These are phyloP conservation scores for Schwanniomyces polymorphus DNA, from an alignment of 805 yeast species.

Conservation along the genomic window DNA sequence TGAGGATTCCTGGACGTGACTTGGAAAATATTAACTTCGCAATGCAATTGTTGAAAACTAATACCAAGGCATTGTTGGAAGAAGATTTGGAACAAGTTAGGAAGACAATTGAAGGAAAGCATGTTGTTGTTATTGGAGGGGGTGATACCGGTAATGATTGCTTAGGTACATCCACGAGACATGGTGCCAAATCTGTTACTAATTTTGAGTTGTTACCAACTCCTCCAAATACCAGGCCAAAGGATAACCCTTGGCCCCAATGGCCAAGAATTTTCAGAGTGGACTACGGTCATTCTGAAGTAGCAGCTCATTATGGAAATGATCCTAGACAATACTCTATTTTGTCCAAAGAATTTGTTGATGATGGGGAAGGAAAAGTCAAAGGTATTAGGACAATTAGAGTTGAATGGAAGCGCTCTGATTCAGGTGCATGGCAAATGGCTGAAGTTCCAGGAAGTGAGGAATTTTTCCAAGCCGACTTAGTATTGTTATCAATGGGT, in stretches of 20 bases:
- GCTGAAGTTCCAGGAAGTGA: constrained; percentile 94
- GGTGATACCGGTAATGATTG: constrained; percentile 99
- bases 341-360: constrained; percentile 92
- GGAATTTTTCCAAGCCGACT: constrained; percentile 91
- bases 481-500: constrained; percentile 94
- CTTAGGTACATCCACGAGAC: constrained; percentile 95
- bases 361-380: constrained; percentile 92
- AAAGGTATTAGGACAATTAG: constrained; percentile 94
- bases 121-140: constrained; percentile 97
- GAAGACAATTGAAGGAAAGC: constrained; percentile 72
- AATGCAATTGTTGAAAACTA: constrained; percentile 84
- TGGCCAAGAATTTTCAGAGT: constrained; percentile 98
- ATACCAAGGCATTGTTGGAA: constrained; percentile 87
- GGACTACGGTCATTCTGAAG: constrained; percentile 97
- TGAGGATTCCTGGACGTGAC: constrained; percentile 91
- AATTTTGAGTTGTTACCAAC: constrained; percentile 94
- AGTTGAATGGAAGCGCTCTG: constrained; percentile 97
- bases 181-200: constrained; percentile 91
- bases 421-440: constrained; percentile 98
- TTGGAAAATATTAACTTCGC: constrained; percentile 90
- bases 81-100: constrained; percentile 77
- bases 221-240: constrained; percentile 82
- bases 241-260: constrained; percentile 99
- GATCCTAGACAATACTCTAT: constrained; percentile 98
- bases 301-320: constrained; percentile 89